Conservation (phyloP, 805 yeast species). For the Priceomyces fermenticarens region DNA sequence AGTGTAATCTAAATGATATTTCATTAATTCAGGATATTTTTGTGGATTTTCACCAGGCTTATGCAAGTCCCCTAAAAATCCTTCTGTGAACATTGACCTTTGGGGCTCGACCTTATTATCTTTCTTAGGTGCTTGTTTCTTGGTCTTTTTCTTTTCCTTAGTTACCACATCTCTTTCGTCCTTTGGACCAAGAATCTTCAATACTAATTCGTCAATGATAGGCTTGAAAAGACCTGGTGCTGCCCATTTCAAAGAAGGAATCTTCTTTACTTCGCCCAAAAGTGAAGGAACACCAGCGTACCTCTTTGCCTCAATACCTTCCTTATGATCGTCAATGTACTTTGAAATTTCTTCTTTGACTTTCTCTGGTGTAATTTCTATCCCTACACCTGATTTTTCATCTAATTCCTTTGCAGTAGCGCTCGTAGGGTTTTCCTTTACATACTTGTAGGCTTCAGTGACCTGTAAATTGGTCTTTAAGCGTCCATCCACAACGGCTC, state of each 20-base stretch:
- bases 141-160: constrained; percentile 63
- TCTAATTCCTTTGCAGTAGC: constrained; percentile 54
- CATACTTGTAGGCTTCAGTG: constrained; percentile 74
- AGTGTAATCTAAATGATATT: constrained; percentile 73
- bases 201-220: constrained; percentile 72
- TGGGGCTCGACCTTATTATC: constrained; percentile 15
- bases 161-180: constrained; percentile 88
- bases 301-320: constrained; percentile 64
- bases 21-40: constrained; percentile 78
- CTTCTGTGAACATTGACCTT: constrained; percentile 89
- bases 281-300: constrained; percentile 76
- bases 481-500: constrained; percentile 62
- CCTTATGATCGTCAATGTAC: constrained; percentile 59
- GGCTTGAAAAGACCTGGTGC: constrained; percentile 85
- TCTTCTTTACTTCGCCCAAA: constrained; percentile 70
- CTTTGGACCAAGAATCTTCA: constrained; percentile 82
- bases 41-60: constrained; percentile 96
- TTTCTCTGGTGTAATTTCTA: constrained; percentile 63
- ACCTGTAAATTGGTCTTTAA: constrained; percentile 71
- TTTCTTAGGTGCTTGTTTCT: constrained; percentile 13
- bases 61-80: constrained; percentile 92
- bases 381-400: constrained; percentile 73
- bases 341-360: constrained; percentile 55
- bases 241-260: constrained; percentile 88
- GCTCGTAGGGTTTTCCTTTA: constrained; percentile 47